Evolutionary conservation across 1,284 basidiomycete species (phyloP).

Genomic region (Malassezia restricta): DNA sequence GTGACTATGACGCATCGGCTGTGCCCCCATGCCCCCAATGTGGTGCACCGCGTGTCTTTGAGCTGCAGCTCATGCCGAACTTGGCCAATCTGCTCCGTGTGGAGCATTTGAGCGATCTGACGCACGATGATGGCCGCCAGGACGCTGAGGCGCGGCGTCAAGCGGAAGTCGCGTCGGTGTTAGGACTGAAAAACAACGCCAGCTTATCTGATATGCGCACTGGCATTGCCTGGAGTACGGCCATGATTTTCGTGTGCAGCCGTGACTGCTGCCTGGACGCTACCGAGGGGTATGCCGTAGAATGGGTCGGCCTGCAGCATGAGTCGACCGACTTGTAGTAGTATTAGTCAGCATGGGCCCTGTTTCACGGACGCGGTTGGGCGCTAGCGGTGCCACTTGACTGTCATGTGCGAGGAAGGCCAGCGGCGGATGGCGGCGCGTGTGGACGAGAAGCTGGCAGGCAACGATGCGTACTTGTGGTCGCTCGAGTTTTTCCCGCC

Average conservation of each 20-base stretch:
- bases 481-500: slow-evolving; percentile 92
- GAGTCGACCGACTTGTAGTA: slow-evolving; percentile 22
- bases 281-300: slow-evolving; percentile 29
- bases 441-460: slow-evolving; percentile 11
- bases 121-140: background rate
- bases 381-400: background rate
- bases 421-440: background rate
- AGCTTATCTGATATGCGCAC: slow-evolving; percentile 13
- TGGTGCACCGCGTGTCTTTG: slow-evolving; percentile 31
- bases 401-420: background rate
- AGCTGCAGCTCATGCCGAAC: slow-evolving; percentile 46
- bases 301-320: slow-evolving; percentile 28
- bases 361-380: background rate
- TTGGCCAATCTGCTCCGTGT: slow-evolving; percentile 34
- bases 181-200: slow-evolving; percentile 17
- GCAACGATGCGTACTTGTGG: slow-evolving; percentile 23
- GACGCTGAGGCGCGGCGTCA: slow-evolving; percentile 20
- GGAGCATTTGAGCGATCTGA: slow-evolving; percentile 15
- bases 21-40: slow-evolving; percentile 31
- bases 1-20: background rate
- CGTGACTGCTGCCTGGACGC: slow-evolving; percentile 23
- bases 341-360: background rate
- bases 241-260: slow-evolving; percentile 36
- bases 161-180: slow-evolving; percentile 27
- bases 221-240: slow-evolving; percentile 39